phyloP scores from a whole-genome alignment of 345 rosid genomes.

The Euphorbia pulcherrima region DNA sequence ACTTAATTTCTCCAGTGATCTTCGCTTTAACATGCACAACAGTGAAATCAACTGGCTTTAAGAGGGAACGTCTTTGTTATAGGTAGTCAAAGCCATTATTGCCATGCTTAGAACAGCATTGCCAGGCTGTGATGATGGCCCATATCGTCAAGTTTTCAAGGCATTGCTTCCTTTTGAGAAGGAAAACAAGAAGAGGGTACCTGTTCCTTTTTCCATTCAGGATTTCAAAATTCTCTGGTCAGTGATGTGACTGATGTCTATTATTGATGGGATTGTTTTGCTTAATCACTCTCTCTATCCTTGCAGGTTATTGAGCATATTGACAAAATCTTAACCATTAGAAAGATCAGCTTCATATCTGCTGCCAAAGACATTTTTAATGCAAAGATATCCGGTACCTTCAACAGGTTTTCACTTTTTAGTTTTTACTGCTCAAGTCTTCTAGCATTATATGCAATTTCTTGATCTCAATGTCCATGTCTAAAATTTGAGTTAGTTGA shows the following conservation, averaged over 20 bases:
- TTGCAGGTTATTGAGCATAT: conserved; percentile 51
- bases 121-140: conserved; percentile 67
- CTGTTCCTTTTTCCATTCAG: background rate
- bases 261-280: background rate
- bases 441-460: conserved; percentile 10
- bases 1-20: background rate
- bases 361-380: conserved; percentile 75
- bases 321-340: conserved; percentile 63
- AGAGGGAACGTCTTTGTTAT: conserved; percentile 14
- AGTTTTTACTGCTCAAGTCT: conserved; percentile 4
- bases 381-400: conserved; percentile 95
- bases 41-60: conserved; percentile 2
- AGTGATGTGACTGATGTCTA: background rate
- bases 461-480: background rate
- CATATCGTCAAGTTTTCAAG: conserved; percentile 83
- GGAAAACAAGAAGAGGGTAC: conserved; percentile 80
- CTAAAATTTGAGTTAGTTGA: background rate
- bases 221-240: background rate
- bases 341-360: conserved; percentile 74
- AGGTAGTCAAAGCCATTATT: conserved; percentile 75
- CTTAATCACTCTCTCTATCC: background rate
- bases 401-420: conserved; percentile 61
- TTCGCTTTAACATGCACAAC: conserved; percentile 1
- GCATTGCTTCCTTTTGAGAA: conserved; percentile 79
- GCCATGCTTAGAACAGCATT: conserved; percentile 78